Evolutionary conservation across 1,139 yeast genomes (phyloP).

Genomic region (Suhomyces kunorum): DNA sequence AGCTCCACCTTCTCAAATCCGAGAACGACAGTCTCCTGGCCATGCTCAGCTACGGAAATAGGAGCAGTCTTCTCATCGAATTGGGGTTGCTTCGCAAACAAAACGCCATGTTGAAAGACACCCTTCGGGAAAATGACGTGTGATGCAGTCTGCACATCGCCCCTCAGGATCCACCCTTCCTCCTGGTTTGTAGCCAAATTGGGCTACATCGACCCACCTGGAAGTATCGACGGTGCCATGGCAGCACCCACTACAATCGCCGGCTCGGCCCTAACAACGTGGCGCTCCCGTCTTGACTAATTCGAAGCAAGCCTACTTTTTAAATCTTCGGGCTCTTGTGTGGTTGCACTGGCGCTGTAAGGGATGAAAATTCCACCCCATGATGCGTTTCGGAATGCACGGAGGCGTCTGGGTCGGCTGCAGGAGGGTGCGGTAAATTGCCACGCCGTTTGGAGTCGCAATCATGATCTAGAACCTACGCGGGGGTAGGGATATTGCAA

Average conservation of each 20-base stretch:
- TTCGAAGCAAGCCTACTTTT: too few relatives aligned
- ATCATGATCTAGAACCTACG: conserved; percentile 9
- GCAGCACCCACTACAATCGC: too few relatives aligned
- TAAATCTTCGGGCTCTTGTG: neutral
- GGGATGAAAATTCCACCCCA: conserved; percentile 1
- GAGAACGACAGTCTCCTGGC: conserved; percentile 74
- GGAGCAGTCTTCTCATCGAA: conserved; percentile 71
- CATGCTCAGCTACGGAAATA: conserved; percentile 70
- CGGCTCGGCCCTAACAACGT: neutral
- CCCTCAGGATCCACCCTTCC: too few relatives aligned
- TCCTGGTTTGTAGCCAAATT: conserved; percentile 3
- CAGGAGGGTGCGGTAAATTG: conserved; percentile 2
- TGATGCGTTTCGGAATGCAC: conserved; percentile 2
- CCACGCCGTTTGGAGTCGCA: conserved; percentile 2
- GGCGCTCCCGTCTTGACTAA: too few relatives aligned
- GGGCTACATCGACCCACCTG: too few relatives aligned
- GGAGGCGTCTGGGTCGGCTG: conserved; percentile 1
- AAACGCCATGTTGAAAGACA: conserved; percentile 14
- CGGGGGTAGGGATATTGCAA: conserved; percentile 6
- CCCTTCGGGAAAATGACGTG: conserved; percentile 4
- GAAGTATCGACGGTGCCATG: too few relatives aligned
- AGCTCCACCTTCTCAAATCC: conserved; percentile 58
- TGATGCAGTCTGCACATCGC: too few relatives aligned
- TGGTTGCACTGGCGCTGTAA: too few relatives aligned
- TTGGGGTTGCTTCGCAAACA: conserved; percentile 58